These are phyloP conservation scores for Fraxinus greggii DNA, from an alignment of 305 asterid species.

Conservation along the genomic window DNA sequence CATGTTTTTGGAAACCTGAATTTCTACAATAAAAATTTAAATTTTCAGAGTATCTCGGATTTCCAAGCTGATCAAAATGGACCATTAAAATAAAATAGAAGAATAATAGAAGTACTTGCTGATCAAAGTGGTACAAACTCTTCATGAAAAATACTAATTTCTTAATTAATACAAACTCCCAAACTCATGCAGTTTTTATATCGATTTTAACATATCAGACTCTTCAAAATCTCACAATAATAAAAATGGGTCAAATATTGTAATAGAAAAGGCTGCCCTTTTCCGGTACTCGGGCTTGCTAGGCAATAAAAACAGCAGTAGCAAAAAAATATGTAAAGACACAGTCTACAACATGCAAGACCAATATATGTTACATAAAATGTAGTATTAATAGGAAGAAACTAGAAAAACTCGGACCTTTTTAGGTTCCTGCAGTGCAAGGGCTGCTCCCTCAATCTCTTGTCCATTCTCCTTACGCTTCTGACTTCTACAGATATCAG, in stretches of 20 bases:
- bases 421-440: conserved; percentile 35
- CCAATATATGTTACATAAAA: conserved; percentile 13
- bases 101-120: not conserved
- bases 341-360: conserved; percentile 9
- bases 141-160: conserved; percentile 1
- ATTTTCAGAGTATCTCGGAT: conserved; percentile 1
- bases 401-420: conserved; percentile 40
- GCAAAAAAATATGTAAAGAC: not conserved
- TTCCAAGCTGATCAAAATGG: not conserved
- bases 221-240: not conserved
- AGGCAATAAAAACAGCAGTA: conserved; percentile 11
- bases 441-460: conserved; percentile 37
- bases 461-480: conserved; percentile 39
- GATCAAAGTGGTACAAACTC: not conserved
- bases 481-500: conserved; percentile 39
- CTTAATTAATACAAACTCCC: conserved; percentile 14
- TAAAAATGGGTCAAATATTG: not conserved
- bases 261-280: conserved; percentile 10
- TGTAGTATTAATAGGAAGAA: not conserved
- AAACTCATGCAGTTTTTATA: conserved; percentile 1
- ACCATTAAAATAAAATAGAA: not conserved
- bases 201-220: conserved; percentile 6
- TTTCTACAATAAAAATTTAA: not conserved
- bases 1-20: not conserved
- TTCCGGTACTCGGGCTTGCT: not conserved